These are phyloP conservation scores for Kwoniella shivajii DNA, from an alignment of 1,284 basidiomycete species.

Conservation along the genomic window DNA sequence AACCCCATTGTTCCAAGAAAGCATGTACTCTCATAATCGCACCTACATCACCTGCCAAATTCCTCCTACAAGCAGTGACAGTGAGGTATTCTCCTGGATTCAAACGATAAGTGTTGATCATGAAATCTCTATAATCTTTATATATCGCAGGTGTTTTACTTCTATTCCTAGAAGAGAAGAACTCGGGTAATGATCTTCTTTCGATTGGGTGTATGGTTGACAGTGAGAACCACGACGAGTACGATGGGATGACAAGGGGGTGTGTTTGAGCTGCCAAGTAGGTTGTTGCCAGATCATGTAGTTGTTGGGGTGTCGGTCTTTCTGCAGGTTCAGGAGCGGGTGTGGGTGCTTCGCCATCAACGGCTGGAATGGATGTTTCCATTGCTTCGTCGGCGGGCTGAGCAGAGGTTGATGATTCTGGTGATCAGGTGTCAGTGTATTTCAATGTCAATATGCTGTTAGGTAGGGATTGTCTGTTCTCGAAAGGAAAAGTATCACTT, in stretches of 20 bases:
- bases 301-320: constrained; percentile 42
- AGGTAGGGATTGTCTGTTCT: too few relatives aligned
- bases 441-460: too few relatives aligned
- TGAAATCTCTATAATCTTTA: constrained; percentile 99
- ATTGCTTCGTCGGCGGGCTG: constrained; percentile 6
- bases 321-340: constrained; percentile 29
- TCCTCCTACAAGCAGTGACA: constrained; percentile 93
- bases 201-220: constrained; percentile 88
- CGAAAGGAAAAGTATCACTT: too few relatives aligned
- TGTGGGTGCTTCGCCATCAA: constrained; percentile 12
- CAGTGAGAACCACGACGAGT: constrained; percentile 98
- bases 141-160: constrained; percentile 96
- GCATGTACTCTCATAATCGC: constrained; percentile 99
- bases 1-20: constrained; percentile 97
- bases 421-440: too few relatives aligned
- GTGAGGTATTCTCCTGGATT: constrained; percentile 96
- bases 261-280: constrained; percentile 98
- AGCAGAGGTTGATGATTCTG: constrained; percentile 29
- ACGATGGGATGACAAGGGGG: constrained; percentile 94
- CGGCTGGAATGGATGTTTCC: constrained; percentile 10
- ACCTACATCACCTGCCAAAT: constrained; percentile 96
- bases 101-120: constrained; percentile 97
- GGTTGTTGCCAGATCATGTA: constrained; percentile 54
- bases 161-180: constrained; percentile 94
- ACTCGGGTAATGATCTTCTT: constrained; percentile 90